These are phyloP conservation scores for Ceratobasidium sp. DNA, from an alignment of 1,284 basidiomycete genomes.

Conservation along the genomic window DNA sequence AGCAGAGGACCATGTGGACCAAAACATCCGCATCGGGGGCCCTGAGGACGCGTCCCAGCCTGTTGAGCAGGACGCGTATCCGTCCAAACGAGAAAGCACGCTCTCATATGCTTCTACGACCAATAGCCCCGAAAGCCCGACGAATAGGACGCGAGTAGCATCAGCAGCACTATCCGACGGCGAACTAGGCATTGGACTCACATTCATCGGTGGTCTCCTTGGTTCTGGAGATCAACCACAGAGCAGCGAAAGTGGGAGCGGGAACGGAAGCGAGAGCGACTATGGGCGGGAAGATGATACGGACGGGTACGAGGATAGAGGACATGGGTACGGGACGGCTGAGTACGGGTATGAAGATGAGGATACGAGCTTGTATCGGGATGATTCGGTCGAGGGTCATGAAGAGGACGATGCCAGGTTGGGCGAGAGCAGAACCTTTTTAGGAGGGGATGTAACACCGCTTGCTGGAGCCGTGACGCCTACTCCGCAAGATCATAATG, in stretches of 20 bases:
- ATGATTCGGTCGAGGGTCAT: conserved; percentile 13
- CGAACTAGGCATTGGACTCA: conserved; percentile 72
- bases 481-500: not conserved
- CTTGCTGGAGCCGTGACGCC: conserved; percentile 1
- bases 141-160: conserved; percentile 4
- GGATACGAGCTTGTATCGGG: conserved; percentile 4
- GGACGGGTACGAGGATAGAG: not conserved
- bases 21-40: not conserved
- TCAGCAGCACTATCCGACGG: conserved; percentile 60
- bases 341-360: conserved; percentile 9
- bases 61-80: conserved; percentile 3
- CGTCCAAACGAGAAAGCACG: not conserved
- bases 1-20: not conserved
- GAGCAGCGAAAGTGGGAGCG: conserved; percentile 53
- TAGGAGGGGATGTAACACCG: conserved; percentile 6
- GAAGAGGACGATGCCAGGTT: not conserved
- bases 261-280: conserved; percentile 52
- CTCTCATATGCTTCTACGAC: too few relatives aligned
- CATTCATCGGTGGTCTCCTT: conserved; percentile 66
- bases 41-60: not conserved
- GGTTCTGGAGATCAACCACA: conserved; percentile 38
- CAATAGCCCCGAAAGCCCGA: too few relatives aligned
- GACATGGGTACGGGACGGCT: conserved; percentile 13
- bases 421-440: not conserved
- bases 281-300: conserved; percentile 13